Percentiles rank a stretch among this genome's conserved stretches.
phyloP scores from a whole-genome alignment of 495 filamentous ascomycete species.

The Tuber aestivum region DNA sequence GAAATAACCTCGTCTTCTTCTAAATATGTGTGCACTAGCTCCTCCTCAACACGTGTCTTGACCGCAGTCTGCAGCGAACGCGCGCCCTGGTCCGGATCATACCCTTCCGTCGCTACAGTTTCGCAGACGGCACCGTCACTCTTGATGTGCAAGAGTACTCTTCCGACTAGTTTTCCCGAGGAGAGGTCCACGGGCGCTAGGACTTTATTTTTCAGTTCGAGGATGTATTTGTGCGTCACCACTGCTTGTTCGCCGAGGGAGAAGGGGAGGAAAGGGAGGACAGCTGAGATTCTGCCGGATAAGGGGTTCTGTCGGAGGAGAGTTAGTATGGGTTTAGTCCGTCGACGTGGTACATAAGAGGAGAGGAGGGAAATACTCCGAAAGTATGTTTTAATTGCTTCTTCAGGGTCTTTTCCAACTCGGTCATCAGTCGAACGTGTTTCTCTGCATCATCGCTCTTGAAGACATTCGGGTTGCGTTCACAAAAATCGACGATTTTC shows the following conservation, averaged over 20 bases:
- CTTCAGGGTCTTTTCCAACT: slow-evolving; percentile 42
- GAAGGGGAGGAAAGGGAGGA: slow-evolving; percentile 52
- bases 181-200: slow-evolving; percentile 40
- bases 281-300: slow-evolving; percentile 45
- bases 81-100: slow-evolving; percentile 45
- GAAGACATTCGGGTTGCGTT: slow-evolving; percentile 34
- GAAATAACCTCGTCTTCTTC: slow-evolving; percentile 2
- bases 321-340: neutral
- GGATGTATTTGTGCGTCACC: slow-evolving; percentile 48
- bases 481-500: slow-evolving; percentile 45
- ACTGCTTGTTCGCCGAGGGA: slow-evolving; percentile 45
- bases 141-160: slow-evolving; percentile 44
- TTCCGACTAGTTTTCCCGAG: slow-evolving; percentile 42
- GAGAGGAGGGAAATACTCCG: slow-evolving; percentile 25
- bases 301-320: neutral
- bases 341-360: neutral
- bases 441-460: slow-evolving; percentile 30
- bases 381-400: slow-evolving; percentile 41
- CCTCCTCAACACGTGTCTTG: slow-evolving; percentile 3
- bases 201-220: slow-evolving; percentile 44
- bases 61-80: slow-evolving; percentile 42
- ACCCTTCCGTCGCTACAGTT: slow-evolving; percentile 43
- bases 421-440: slow-evolving; percentile 33
- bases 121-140: slow-evolving; percentile 45
- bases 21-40: neutral